Base-by-base conservation (phyloP, 768 basidiomycete genomes). In the Tulasnella sp. region DNA sequence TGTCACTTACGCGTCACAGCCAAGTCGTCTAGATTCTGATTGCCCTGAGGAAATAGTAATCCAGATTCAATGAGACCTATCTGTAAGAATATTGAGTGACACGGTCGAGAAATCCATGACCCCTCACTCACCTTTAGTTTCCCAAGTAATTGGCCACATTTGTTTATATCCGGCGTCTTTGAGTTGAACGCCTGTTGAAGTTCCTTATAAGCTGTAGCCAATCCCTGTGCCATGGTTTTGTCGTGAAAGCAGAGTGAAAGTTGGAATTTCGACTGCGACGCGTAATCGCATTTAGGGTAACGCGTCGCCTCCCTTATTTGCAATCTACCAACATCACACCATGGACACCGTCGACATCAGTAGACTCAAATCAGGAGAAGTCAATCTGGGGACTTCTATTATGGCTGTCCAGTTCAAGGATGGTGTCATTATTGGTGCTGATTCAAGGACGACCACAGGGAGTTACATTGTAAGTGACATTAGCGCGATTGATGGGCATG, bases 341-440 rank as follows among this genome's bases (percentile, higher is more conserved):
- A 73, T 71, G 64, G 66, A 70, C 44, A 62, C 66, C 61, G 79
- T 88, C 63, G 89, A 92, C 64, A 80, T 91, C 62, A 72, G 83
- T 61, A 80, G 76, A 58, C 79, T 98, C 67, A 96, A 96, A 71
- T 70, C 74, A 39, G 92, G 93, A 60, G 93, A 98, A 73, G 85
- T 96, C 64, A 91, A 96, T 74, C 81, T 96, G 60, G 91, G 91
- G 89, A 99, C 93, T 50, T 96, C 93, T 37, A 98, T 99, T 65
- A 96, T 96, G 92, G 93, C 95, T 48, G 92, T 98, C 56, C 88
- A 91, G 61, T 99, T 99, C 70, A 73, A 88, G 29, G 80, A 79
- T 27, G 95, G 95, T 33, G 95, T 99, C 53, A 81, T 99, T 59
- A 79, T 98, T 55, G 95, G 95, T 37, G 95, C 95, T 58, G 95